A percentile compares a stretch with the other conserved stretches of the same genome.
Conservation (phyloP, 2,329 filamentous ascomycete species). For the Clathrospora elynae region DNA sequence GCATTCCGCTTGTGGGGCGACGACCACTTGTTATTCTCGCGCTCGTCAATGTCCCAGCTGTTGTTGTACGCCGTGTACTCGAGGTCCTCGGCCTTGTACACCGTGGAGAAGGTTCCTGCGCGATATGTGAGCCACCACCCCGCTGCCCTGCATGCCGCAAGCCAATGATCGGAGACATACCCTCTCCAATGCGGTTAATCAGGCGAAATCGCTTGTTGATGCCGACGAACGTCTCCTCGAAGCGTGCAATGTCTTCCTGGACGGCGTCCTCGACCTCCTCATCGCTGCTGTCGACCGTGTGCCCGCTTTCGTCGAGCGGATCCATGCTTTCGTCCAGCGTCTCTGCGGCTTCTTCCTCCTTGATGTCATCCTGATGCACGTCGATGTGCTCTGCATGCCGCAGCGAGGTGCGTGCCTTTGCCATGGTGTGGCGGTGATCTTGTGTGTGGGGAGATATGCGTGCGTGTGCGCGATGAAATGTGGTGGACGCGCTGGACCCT, state of each 20-base stretch:
- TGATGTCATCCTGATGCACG: constrained; percentile 35
- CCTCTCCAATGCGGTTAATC: constrained; percentile 97
- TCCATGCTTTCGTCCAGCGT: constrained; percentile 56
- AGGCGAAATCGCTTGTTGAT: constrained; percentile 84
- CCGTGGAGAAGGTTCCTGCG: constrained; percentile 93
- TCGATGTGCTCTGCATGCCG: constrained; percentile 35
- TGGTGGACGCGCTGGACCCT: constrained; percentile 18
- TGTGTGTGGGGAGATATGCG: constrained; percentile 16
- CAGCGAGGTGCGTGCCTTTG: constrained; percentile 37
- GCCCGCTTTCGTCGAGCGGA: constrained; percentile 57
- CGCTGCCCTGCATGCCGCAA: constrained; percentile 33
- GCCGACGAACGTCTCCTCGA: constrained; percentile 80
- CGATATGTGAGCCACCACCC: constrained; percentile 31
- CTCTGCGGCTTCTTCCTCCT: constrained; percentile 48
- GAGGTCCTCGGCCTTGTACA: constrained; percentile 97
- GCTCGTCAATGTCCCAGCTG: constrained; percentile 78
- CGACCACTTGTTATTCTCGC: constrained; percentile 68
- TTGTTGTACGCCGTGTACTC: constrained; percentile 83
- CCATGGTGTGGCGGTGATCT: constrained; percentile 30
- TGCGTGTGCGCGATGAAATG: constrained; percentile 13
- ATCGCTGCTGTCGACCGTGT: constrained; percentile 52
- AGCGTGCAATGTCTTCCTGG: constrained; percentile 82
- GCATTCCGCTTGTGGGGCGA: constrained; percentile 63
- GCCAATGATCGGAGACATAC: constrained; percentile 54
- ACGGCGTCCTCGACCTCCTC: constrained; percentile 72